Conservation (phyloP, 2,329 filamentous ascomycete genomes). For the Dactylellina leptospora region DNA sequence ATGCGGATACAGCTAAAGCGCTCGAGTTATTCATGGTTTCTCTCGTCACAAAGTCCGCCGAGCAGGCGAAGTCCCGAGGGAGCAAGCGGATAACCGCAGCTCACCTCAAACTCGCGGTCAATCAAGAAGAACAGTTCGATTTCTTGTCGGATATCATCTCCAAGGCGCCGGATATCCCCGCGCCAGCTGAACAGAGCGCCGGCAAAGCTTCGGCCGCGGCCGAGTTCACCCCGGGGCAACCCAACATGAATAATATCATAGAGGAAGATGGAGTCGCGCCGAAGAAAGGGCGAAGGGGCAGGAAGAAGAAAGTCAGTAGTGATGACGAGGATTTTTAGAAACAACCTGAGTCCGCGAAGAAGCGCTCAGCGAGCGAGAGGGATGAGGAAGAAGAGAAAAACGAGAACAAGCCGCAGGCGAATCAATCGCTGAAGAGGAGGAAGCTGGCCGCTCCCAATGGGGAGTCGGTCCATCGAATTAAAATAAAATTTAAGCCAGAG, state of each 20-base stretch:
- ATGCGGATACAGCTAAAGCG: conserved; percentile 81
- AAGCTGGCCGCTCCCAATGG: no score
- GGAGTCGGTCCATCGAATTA: no score
- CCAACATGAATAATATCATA: conserved; percentile 50
- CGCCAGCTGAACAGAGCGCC: conserved; percentile 20
- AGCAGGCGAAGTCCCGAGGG: conserved; percentile 80
- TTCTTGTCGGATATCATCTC: conserved; percentile 90
- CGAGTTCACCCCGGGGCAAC: conserved; percentile 16
- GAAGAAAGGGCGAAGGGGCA: conserved; percentile 46
- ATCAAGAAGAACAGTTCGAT: conserved; percentile 90
- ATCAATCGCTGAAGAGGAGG: no score
- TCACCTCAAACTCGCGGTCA: conserved; percentile 90
- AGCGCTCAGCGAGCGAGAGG: conserved; percentile 6
- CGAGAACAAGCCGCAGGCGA: no score
- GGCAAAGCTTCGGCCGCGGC: conserved; percentile 18
- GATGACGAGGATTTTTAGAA: conserved; percentile 47
- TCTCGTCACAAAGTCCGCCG: conserved; percentile 85
- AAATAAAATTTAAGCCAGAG: not conserved
- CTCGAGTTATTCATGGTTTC: conserved; percentile 98
- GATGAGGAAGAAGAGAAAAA: not conserved
- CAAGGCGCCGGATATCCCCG: conserved; percentile 73
- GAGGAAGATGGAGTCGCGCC: conserved; percentile 48
- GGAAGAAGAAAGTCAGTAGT: conserved; percentile 50
- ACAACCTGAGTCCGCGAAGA: conserved; percentile 13
- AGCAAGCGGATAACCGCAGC: conserved; percentile 88